Evolutionary conservation across 768 basidiomycete species (phyloP).

Genomic region (Hericium rajendrae): DNA sequence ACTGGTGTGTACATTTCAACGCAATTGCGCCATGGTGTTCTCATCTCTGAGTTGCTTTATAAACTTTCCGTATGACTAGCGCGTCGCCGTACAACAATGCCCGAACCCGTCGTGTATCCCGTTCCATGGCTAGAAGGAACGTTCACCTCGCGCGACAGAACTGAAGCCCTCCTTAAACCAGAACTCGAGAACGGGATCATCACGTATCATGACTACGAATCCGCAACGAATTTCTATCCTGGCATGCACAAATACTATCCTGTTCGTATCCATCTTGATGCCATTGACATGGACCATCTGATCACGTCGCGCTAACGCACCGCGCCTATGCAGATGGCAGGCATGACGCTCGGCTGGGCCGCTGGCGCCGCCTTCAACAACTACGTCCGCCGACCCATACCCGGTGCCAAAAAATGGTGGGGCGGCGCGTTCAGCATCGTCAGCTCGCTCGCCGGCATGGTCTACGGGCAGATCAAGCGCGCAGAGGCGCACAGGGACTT

Average conservation of each 20-base stretch:
- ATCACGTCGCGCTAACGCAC: neutral
- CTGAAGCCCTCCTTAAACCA: slow-evolving; percentile 41
- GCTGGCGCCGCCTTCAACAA: slow-evolving; percentile 20
- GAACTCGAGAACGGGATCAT: slow-evolving; percentile 44
- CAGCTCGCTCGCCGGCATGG: slow-evolving; percentile 21
- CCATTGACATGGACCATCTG: slow-evolving; percentile 5
- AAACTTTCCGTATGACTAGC: too few species aligned
- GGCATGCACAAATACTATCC: slow-evolving; percentile 35
- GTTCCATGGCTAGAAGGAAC: slow-evolving; percentile 32
- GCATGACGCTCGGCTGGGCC: slow-evolving; percentile 19
- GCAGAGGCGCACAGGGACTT: slow-evolving; percentile 23
- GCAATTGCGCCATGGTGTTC: too few species aligned
- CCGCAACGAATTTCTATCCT: slow-evolving; percentile 44
- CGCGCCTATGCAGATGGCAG: slow-evolving; percentile 15
- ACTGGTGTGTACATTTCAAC: too few species aligned
- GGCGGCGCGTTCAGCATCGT: slow-evolving; percentile 14
- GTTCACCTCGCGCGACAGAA: slow-evolving; percentile 31
- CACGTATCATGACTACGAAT: slow-evolving; percentile 44
- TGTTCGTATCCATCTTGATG: slow-evolving; percentile 20
- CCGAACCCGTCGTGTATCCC: slow-evolving; percentile 20
- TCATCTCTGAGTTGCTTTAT: too few species aligned
- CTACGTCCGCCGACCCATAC: slow-evolving; percentile 17
- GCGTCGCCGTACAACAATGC: neutral
- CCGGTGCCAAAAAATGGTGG: slow-evolving; percentile 20
- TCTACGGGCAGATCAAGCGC: slow-evolving; percentile 22